Conservation (phyloP, 139 green algal genomes). For the Chlorella sp. region DNA sequence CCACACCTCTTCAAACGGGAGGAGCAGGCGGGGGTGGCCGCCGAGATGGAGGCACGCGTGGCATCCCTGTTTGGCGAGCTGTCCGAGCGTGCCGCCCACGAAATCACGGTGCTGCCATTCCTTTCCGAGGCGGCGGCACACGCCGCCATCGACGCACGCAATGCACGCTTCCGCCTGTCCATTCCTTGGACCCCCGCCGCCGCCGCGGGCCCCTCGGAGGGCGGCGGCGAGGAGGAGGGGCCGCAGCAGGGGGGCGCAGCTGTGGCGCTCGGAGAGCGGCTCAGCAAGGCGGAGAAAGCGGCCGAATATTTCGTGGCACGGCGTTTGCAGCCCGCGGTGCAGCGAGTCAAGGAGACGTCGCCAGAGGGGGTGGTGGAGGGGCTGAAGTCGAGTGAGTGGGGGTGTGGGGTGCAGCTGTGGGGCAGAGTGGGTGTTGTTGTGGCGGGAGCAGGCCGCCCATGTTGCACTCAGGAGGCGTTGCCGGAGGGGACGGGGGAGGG, state of each 20-base stretch:
- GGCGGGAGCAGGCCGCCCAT: no score
- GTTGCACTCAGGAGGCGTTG: no score
- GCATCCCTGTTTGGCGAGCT: slow-evolving; percentile 34
- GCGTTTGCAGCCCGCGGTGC: slow-evolving; percentile 68
- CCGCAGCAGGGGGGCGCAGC: background rate
- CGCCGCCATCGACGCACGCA: slow-evolving; percentile 70
- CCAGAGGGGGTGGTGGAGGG: slow-evolving; percentile 63
- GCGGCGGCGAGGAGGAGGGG: background rate
- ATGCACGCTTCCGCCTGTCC: slow-evolving; percentile 55
- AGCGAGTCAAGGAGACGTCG: slow-evolving; percentile 39
- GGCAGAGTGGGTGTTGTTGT: no score
- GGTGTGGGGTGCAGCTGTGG: background rate
- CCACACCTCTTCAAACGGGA: slow-evolving; percentile 5
- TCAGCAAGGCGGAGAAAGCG: slow-evolving; percentile 72
- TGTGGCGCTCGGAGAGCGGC: slow-evolving; percentile 44
- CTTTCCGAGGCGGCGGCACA: slow-evolving; percentile 56
- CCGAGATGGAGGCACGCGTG: slow-evolving; percentile 43
- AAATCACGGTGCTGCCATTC: slow-evolving; percentile 69
- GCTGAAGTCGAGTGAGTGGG: slow-evolving; percentile 46
- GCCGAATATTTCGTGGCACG: slow-evolving; percentile 78
- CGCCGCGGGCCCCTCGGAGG: slow-evolving; percentile 16
- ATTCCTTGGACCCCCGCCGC: slow-evolving; percentile 17
- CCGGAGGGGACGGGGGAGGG: background rate
- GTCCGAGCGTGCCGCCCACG: slow-evolving; percentile 49
- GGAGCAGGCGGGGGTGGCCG: background rate